Evolutionary conservation across 2,329 filamentous ascomycete genomes (phyloP), one percentile per base, ranked within the genome.

Genomic region (Paecilomyces variotii): DNA sequence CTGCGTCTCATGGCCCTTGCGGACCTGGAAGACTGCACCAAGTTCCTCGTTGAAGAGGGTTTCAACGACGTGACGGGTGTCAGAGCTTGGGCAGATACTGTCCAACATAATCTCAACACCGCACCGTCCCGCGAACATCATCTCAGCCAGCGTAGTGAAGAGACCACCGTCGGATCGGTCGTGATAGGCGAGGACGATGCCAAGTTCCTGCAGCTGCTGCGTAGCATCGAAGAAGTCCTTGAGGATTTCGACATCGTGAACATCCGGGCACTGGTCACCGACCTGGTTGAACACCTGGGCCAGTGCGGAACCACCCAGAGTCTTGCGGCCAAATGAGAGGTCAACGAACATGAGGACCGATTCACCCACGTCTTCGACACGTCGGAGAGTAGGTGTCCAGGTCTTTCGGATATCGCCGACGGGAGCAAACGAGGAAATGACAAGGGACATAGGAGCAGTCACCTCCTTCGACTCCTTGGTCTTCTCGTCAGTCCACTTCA

Each of bases 81-180:
- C 80, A 26, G 84, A 85, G 60, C 84, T 85, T 28, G 83, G 77
- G 62, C 74, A 78, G 53, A 79, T 77, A 57, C 83, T 84, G 70
- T 97, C 92, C 59, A 97, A 80, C 80, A 90, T 88, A 60, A 97
- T 80, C 65, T 95, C 89, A 30, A 91, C 83, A 61, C 93, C 94
- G 68, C 90, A 95, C 58, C 92, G 88, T 28, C 94, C 94, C 32
- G 94, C 93, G 72, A 97, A 97, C 85, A 96, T 95, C 94, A 97
- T 97, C 76, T 99, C 94, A 2, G 87, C 90, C 34, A 97, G 78
- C 4, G 93, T 92, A 0, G 93, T 94, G 70, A 97, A 84, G 9
- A 97, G 79, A 68, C 94, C 94, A 73, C 93, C 94, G 72, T 97
- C 93, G 0, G 91, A 97, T 53, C 89, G 84, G 74, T 97, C 94